Evolutionary conservation across 148 eudicot genomes (phyloP).

Genomic region (Limonium bicolor): DNA sequence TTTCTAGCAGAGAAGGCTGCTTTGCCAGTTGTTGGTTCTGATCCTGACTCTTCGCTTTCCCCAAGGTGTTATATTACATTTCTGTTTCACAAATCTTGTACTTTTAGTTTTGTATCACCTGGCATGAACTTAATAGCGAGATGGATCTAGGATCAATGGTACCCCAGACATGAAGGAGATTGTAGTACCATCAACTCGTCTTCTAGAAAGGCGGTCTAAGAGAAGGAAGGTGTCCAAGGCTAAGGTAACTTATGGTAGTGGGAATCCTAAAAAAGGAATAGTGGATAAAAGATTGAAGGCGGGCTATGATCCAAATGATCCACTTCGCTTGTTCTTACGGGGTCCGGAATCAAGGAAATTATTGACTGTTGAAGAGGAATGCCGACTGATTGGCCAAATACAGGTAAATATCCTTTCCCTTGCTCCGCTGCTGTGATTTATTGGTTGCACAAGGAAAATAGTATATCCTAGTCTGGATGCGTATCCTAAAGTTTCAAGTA

Average conservation of each 20-base stretch:
- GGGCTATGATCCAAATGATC: slow-evolving; percentile 43
- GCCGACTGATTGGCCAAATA: slow-evolving; percentile 40
- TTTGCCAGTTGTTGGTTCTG: slow-evolving; percentile 15
- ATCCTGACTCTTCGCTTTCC: slow-evolving; percentile 20
- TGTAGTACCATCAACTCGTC: slow-evolving; percentile 73
- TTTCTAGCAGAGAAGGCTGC: slow-evolving; percentile 32
- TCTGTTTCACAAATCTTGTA: no score
- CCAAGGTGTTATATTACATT: no score
- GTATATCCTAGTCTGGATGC: no score
- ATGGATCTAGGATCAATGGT: slow-evolving; percentile 21
- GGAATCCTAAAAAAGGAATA: slow-evolving; percentile 14
- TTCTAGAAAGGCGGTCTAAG: slow-evolving; percentile 55
- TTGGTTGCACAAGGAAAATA: no score
- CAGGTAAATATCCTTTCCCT: slow-evolving; percentile 24
- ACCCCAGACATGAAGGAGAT: slow-evolving; percentile 20
- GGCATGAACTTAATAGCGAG: no score
- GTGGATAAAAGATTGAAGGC: slow-evolving; percentile 16
- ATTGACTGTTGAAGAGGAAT: slow-evolving; percentile 63
- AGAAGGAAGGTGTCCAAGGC: slow-evolving; percentile 33
- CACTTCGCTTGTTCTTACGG: slow-evolving; percentile 55
- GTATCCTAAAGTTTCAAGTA: no score
- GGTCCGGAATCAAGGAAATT: slow-evolving; percentile 59
- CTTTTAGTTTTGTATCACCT: no score
- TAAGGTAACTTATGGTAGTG: slow-evolving; percentile 22
- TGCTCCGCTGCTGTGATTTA: no score